phyloP scores from a whole-genome alignment of 805 yeast genomes.

The Cyberlindnera americana region DNA sequence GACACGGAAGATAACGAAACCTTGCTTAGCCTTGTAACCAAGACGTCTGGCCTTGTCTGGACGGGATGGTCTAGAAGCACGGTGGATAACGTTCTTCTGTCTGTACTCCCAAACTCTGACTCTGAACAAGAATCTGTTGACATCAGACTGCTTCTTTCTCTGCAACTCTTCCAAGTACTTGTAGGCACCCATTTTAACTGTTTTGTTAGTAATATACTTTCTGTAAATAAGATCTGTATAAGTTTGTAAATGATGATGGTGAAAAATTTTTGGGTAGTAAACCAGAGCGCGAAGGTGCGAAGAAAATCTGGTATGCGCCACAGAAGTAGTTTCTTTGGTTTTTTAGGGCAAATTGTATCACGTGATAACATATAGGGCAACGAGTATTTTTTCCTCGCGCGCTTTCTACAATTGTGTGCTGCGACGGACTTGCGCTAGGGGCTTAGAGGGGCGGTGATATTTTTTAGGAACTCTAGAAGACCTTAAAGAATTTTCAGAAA shows the following conservation, averaged over 20 bases:
- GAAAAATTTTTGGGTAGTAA: slow-evolving; percentile 9
- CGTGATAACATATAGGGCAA: not conserved
- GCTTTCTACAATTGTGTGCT: too few species aligned
- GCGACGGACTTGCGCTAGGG: too few species aligned
- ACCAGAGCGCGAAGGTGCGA: not conserved
- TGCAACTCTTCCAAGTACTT: slow-evolving; percentile 98
- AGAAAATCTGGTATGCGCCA: slow-evolving; percentile 1
- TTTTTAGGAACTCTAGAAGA: too few species aligned
- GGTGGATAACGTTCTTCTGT: slow-evolving; percentile 97
- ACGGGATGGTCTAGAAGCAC: slow-evolving; percentile 97
- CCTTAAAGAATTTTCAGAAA: too few species aligned
- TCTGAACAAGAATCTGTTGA: slow-evolving; percentile 96
- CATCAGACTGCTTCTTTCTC: slow-evolving; percentile 99
- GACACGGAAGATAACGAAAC: slow-evolving; percentile 96
- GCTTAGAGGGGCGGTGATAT: too few species aligned
- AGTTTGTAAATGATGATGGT: not conserved
- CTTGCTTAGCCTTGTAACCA: slow-evolving; percentile 99
- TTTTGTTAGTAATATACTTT: slow-evolving; percentile 13
- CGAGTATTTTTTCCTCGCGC: too few species aligned
- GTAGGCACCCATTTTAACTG: slow-evolving; percentile 92
- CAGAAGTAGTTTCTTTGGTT: too few species aligned
- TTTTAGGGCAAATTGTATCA: not conserved
- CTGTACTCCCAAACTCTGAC: slow-evolving; percentile 99
- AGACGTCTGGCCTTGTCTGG: slow-evolving; percentile 99
- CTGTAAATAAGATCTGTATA: not conserved